phyloP scores from a whole-genome alignment of 1,284 basidiomycete species.

The Ceratobasidium sp. region DNA sequence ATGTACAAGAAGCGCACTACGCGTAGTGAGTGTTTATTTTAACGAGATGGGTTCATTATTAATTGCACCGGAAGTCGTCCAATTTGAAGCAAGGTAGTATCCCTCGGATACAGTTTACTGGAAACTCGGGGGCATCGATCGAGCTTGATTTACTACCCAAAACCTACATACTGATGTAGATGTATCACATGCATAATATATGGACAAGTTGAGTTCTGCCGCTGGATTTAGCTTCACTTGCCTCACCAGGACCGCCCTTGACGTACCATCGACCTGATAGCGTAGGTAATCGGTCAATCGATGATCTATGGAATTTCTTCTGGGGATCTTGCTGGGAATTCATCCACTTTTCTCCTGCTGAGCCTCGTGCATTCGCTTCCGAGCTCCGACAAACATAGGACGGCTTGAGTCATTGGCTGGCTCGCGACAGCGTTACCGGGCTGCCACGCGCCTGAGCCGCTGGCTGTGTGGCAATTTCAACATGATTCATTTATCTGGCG shows the following conservation, averaged over 20 bases:
- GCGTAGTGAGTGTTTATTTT: conserved; percentile 73
- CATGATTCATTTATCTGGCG: not conserved
- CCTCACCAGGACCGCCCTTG: conserved; percentile 26
- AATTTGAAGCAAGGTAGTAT: conserved; percentile 79
- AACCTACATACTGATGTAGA: conserved; percentile 13
- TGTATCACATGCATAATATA: conserved; percentile 35
- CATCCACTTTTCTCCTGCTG: conserved; percentile 20
- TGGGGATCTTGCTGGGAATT: conserved; percentile 36
- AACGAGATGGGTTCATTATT: conserved; percentile 33
- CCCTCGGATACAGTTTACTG: not conserved
- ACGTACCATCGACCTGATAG: conserved; percentile 30
- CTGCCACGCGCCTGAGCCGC: conserved; percentile 4
- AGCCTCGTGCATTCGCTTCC: conserved; percentile 36
- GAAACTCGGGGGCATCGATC: conserved; percentile 12
- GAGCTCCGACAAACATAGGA: conserved; percentile 11
- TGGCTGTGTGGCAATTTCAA: conserved; percentile 13
- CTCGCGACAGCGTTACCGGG: not conserved
- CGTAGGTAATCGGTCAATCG: conserved; percentile 35
- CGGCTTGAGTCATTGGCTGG: not conserved
- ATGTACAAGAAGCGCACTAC: conserved; percentile 99
- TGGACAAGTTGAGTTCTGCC: conserved; percentile 17
- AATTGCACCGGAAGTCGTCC: conserved; percentile 63
- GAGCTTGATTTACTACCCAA: not conserved
- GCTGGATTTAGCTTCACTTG: conserved; percentile 6
- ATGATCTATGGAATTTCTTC: conserved; percentile 36